Evolutionary conservation across 805 yeast species (phyloP), one percentile per base, ranked within the genome.

Genomic region (Saccharomycopsis amapae): DNA sequence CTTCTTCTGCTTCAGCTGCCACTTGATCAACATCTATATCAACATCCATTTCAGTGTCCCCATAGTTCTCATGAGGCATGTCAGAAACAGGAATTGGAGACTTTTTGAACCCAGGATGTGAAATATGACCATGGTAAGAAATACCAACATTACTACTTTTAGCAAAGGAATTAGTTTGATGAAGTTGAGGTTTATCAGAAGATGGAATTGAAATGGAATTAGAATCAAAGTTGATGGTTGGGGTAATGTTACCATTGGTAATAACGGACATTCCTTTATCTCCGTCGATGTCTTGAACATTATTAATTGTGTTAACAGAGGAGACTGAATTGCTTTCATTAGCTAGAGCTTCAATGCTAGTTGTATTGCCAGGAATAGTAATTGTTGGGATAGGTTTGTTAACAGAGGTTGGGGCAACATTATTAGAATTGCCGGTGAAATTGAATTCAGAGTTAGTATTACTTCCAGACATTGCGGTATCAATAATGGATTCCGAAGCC

Each of bases 111-210:
- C 13, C 40, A 19, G 53, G 53, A 13, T 44, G 50, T 12, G 37
- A 19, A 32, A 50, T 46, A 26, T 45, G 47, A 17, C 53, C 53
- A 31, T 50, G 48, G 31, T 50, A 50, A 5, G 48, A 36, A n/a
- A 48, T 30, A 10, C 51, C 51, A 26, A 48, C 34, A 33, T 48
- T 44, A 37, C 51, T 48, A 30, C 49, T 43, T n/a, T 39, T n/a
- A 30, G 13, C 23, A 18, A 26, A 28, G 5, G 42, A 38, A 18
- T 37, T 37, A 22, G 26, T 12, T 6, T 28, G n/a, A n/a, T 37
- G 30, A 5, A 37, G 15, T 12, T 19, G 30, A 10, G 40, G 40
- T 22, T 18, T 35, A 7, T 9, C 9, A 17, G 38, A 13, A 13
- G 19, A 32, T 17, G 17, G 6, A 32, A n/a, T n/a, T 13, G 30